Evolutionary conservation across 2,329 filamentous ascomycete genomes (phyloP).

Genomic region (Xylaria sp.): DNA sequence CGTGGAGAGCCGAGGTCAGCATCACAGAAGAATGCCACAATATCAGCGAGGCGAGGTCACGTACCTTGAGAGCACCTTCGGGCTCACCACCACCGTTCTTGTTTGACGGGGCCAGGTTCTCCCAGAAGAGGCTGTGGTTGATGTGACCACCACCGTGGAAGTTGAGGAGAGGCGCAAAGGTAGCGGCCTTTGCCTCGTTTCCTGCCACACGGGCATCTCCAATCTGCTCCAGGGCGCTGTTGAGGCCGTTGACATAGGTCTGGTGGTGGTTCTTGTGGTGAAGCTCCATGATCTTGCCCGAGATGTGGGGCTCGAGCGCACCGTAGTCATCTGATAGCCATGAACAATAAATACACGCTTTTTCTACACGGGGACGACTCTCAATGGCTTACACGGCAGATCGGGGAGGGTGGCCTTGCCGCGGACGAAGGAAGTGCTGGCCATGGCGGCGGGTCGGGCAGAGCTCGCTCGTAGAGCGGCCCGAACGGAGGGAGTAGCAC

Average conservation of each 20-base stretch:
- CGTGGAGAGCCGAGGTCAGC: background rate
- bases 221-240: slow-evolving; percentile 63
- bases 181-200: slow-evolving; percentile 36
- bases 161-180: slow-evolving; percentile 43
- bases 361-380: background rate
- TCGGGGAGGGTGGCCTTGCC: slow-evolving; percentile 92
- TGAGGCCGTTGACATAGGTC: slow-evolving; percentile 74
- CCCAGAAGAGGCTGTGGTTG: slow-evolving; percentile 65
- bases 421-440: slow-evolving; percentile 71
- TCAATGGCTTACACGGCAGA: slow-evolving; percentile 59
- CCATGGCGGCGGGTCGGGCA: slow-evolving; percentile 54
- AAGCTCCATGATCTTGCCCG: slow-evolving; percentile 78
- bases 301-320: slow-evolving; percentile 76
- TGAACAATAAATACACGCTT: background rate
- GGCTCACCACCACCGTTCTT: slow-evolving; percentile 41
- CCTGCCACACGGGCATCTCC: slow-evolving; percentile 50
- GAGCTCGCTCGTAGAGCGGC: slow-evolving; percentile 64
- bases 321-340: slow-evolving; percentile 76
- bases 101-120: slow-evolving; percentile 52
- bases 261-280: slow-evolving; percentile 81
- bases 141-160: slow-evolving; percentile 64
- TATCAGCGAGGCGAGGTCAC: background rate
- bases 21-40: background rate
- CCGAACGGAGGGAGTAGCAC: slow-evolving; percentile 61
- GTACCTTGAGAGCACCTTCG: slow-evolving; percentile 40